phyloP scores from a whole-genome alignment of 495 filamentous ascomycete species.

The Trichocladium antarcticum region DNA sequence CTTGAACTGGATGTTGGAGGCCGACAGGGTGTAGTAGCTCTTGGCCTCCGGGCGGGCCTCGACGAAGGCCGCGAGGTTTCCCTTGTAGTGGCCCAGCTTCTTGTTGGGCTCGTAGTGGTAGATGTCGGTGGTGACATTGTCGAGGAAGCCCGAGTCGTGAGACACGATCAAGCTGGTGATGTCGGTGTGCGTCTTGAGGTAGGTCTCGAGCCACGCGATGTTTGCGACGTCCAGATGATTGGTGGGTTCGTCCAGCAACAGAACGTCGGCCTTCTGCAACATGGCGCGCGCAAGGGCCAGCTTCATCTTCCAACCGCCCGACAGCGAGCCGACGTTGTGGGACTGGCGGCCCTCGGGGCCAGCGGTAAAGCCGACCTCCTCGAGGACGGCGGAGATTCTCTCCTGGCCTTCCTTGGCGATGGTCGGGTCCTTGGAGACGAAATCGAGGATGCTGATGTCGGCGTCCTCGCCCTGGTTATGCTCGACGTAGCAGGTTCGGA shows the following conservation, averaged over 20 bases:
- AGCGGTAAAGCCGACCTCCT: constrained; percentile 85
- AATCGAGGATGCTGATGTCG: constrained; percentile 88
- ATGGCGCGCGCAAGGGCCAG: constrained; percentile 91
- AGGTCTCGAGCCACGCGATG: constrained; percentile 89
- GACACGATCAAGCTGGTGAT: constrained; percentile 96
- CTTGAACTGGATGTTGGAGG: constrained; percentile 86
- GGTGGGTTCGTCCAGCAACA: constrained; percentile 95
- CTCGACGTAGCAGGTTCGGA: constrained; percentile 96
- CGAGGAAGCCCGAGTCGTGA: constrained; percentile 96
- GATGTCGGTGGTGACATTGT: constrained; percentile 95
- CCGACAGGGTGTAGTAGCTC: constrained; percentile 94
- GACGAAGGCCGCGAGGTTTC: constrained; percentile 90
- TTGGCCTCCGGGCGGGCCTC: constrained; percentile 90
- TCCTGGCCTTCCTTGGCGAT: constrained; percentile 63
- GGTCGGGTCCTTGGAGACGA: constrained; percentile 70
- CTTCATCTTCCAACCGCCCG: constrained; percentile 99
- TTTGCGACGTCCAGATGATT: constrained; percentile 97
- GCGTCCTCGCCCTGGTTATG: constrained; percentile 97
- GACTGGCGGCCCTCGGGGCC: constrained; percentile 80
- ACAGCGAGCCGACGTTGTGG: constrained; percentile 83
- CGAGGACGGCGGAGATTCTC: constrained; percentile 69
- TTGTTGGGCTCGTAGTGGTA: constrained; percentile 95
- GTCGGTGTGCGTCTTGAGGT: constrained; percentile 88
- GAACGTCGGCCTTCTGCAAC: constrained; percentile 89
- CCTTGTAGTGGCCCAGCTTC: constrained; percentile 89